Evolutionary conservation across 2,329 filamentous ascomycete species (phyloP), one percentile per base, ranked within the genome.

Genomic region (Aureobasidium namibiae): DNA sequence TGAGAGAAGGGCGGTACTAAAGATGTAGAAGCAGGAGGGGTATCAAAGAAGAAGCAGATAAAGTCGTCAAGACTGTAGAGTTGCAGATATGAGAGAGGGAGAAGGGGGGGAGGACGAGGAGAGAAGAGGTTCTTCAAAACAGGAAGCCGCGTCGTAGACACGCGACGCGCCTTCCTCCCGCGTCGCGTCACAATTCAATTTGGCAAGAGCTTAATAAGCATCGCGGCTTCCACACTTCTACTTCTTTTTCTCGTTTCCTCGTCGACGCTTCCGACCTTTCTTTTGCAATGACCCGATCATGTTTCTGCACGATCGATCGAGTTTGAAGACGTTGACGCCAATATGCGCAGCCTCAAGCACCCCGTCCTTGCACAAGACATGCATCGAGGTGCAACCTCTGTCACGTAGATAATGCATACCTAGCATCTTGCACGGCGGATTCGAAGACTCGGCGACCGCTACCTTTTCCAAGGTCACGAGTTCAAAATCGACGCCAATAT

Each of bases 401-500:
- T 54, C 50, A 54, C 14, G 24, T 54, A 54, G 49, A 24, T 9
- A 29, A 29, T 21, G 26, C 23, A 21, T 1, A 50, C 24, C 4
- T 33, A 33, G 8, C 34, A 36, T 3, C 33, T 9, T 13, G 18
- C 57, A 57, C 39, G 89, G 89, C 89, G 86, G 88, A 89, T 89
- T 94, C 89, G 89, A 94, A 94, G 89, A 89, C 91, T 90, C 89
- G 77, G 80, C 80, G 86, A 80, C 78, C 75, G 74, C 71, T 77
- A 78, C 78, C 73, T 79, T 68, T 42, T 16, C 82, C 73, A 82
- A 90, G 86, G 83, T 87, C 85, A 82, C 79, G 88, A 80, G 90
- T 89, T 92, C 89, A 92, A 92, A 85, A 61, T 85, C 84, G 88
- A 76, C 77, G 88, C 89, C 89, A 83, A 92, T 78, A 92, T 70